Conservation (phyloP, 78 protist genomes). For the Dictyostelium firmibasis region DNA sequence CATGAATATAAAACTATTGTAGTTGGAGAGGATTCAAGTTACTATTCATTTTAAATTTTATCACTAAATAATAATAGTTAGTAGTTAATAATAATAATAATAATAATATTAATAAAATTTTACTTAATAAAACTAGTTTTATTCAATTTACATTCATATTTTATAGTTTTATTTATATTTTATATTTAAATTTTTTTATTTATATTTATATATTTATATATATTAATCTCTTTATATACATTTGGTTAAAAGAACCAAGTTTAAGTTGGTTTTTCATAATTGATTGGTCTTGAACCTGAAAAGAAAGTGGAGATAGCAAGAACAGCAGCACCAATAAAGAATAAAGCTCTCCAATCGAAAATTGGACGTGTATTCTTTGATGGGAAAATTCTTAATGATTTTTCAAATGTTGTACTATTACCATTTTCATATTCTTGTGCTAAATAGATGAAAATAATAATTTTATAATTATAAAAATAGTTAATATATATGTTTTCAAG, state of each 20-base stretch:
- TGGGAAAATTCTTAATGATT: neutral
- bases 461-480: no score
- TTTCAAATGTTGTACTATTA: neutral
- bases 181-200: neutral
- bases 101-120: no score
- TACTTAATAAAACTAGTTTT: neutral
- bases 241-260: neutral
- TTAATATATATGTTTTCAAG: no score
- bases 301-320: neutral
- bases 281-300: neutral
- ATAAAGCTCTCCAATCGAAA: neutral
- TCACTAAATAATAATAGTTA: no score
- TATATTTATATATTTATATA: neutral
- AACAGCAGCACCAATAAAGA: constrained; percentile 5
- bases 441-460: neutral
- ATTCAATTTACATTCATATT: no score
- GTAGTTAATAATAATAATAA: no score
- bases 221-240: neutral
- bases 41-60: neutral
- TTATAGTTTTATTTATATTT: no score
- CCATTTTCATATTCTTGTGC: neutral
- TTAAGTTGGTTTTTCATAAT: constrained; percentile 1
- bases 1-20: neutral
- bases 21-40: neutral
- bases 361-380: neutral